Evolutionary conservation across 352 stramenopile genomes (phyloP).

Genomic region (Plasmopara muralis): DNA sequence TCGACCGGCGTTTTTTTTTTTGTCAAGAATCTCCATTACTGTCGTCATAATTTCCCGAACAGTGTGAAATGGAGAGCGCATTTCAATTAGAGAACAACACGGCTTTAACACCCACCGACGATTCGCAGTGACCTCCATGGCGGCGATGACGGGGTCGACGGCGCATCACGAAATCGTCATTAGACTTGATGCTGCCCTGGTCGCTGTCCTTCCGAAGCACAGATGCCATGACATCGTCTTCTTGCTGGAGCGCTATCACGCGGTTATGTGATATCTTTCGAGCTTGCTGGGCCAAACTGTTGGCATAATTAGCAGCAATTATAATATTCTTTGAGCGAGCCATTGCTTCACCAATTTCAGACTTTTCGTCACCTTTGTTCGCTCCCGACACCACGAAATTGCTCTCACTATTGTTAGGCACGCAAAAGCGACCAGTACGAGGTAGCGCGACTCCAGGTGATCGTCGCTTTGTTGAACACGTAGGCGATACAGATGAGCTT

Average conservation of each 20-base stretch:
- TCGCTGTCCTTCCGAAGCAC: slow-evolving; percentile 19
- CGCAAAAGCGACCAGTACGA: slow-evolving; percentile 19
- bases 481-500: slow-evolving; percentile 22
- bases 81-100: slow-evolving; percentile 28
- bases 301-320: slow-evolving; percentile 47
- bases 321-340: slow-evolving; percentile 53
- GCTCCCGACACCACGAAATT: slow-evolving; percentile 8
- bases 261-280: slow-evolving; percentile 63
- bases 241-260: slow-evolving; percentile 55
- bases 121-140: slow-evolving; percentile 17
- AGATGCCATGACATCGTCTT: slow-evolving; percentile 37
- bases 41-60: slow-evolving; percentile 22
- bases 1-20: too few species aligned
- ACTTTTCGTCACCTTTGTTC: slow-evolving; percentile 5
- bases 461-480: slow-evolving; percentile 8
- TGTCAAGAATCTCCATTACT: not conserved
- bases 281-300: slow-evolving; percentile 63
- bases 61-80: slow-evolving; percentile 7
- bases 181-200: slow-evolving; percentile 22
- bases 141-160: slow-evolving; percentile 23
- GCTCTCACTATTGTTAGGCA: slow-evolving; percentile 17
- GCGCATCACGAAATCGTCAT: slow-evolving; percentile 14
- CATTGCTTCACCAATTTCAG: slow-evolving; percentile 46
- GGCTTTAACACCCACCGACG: slow-evolving; percentile 7
- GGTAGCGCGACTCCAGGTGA: slow-evolving; percentile 4